These are phyloP conservation scores for Phyllostachys edulis DNA, from an alignment of 176 grass and related monocot genomes.

Conservation along the genomic window DNA sequence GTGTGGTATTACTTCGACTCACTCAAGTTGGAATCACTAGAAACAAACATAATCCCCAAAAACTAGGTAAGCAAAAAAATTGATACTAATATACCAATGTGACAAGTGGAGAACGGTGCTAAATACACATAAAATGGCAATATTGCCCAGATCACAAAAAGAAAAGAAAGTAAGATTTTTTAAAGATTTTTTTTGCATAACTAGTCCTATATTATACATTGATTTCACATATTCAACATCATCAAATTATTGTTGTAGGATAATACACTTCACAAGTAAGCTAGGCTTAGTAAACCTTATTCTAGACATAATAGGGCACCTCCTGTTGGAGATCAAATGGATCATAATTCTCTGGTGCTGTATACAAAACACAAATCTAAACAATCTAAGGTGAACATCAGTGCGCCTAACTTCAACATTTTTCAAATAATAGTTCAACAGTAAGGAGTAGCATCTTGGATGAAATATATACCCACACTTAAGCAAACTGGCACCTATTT, in stretches of 20 bases:
- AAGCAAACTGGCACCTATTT: no score
- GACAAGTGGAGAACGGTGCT: neutral
- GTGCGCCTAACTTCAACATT: neutral
- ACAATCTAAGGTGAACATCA: neutral
- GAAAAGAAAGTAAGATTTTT: neutral
- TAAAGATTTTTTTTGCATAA: neutral
- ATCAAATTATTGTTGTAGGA: neutral
- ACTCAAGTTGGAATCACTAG: neutral
- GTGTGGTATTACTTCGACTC: neutral
- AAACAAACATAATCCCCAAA: neutral
- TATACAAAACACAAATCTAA: neutral
- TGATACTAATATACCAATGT: neutral
- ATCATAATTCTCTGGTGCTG: neutral
- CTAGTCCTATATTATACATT: neutral
- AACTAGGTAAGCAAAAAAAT: neutral
- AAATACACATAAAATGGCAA: neutral
- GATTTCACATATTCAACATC: neutral
- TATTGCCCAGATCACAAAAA: neutral
- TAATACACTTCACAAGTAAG: neutral
- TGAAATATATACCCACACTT: neutral
- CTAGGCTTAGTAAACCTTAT: conserved; percentile 3
- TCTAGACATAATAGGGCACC: neutral
- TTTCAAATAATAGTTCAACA: neutral
- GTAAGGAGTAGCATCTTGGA: neutral
- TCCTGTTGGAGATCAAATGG: neutral